These are phyloP conservation scores for Taiwanofungus camphoratus DNA, from an alignment of 1,284 basidiomycete genomes.

Conservation along the genomic window DNA sequence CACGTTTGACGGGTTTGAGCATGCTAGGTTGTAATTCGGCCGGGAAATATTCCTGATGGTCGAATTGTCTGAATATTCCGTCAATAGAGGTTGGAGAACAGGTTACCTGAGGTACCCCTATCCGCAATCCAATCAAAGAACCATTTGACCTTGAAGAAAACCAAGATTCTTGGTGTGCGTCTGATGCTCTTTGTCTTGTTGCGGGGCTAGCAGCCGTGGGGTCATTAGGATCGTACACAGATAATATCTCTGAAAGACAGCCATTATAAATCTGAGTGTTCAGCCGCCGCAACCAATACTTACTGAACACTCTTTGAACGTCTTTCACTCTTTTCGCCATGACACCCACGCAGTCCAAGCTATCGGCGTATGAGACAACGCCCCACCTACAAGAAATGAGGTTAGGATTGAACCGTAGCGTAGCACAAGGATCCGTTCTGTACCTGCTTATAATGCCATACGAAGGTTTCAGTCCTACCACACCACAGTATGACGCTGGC, in stretches of 20 bases:
- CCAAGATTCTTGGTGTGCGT: conserved; percentile 13
- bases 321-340: conserved; percentile 52
- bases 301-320: conserved; percentile 60
- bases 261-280: not conserved
- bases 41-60: conserved; percentile 75
- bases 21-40: conserved; percentile 54
- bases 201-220: conserved; percentile 63
- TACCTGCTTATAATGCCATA: conserved; percentile 89
- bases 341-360: conserved; percentile 91
- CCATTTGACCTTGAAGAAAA: conserved; percentile 11
- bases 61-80: not conserved
- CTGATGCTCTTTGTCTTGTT: conserved; percentile 31
- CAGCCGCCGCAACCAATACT: conserved; percentile 19
- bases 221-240: conserved; percentile 67
- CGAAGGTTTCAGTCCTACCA: conserved; percentile 91
- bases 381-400: conserved; percentile 60
- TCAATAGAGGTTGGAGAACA: conserved; percentile 11
- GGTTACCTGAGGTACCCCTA: conserved; percentile 50
- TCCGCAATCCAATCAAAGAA: conserved; percentile 40
- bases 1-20: conserved; percentile 39
- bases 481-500: conserved; percentile 91
- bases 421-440: too few species aligned
- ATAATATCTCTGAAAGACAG: conserved; percentile 48
- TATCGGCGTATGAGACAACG: conserved; percentile 90
- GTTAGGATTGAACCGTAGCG: not conserved